These are phyloP conservation scores for Corymbia maculata DNA, from an alignment of 345 rosid species.

Conservation along the genomic window DNA sequence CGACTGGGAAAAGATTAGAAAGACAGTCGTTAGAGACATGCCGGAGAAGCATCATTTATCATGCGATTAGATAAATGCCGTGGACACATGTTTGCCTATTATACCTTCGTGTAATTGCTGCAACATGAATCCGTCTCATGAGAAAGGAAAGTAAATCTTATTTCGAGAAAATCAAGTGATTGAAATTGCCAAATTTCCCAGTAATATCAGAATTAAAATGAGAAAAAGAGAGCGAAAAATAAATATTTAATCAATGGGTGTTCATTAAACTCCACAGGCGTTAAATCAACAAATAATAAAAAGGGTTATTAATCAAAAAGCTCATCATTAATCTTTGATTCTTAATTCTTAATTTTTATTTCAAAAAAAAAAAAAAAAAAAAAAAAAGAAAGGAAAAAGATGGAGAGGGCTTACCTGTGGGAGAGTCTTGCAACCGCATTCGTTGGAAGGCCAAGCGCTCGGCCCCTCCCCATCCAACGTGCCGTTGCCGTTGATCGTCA, in stretches of 20 bases:
- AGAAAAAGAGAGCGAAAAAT: not conserved
- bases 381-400: not conserved
- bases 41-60: not conserved
- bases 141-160: not conserved
- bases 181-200: not conserved
- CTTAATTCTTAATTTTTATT: no score
- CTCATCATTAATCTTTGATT: not conserved
- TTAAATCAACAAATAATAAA: not conserved
- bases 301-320: not conserved
- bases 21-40: not conserved
- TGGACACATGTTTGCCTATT: not conserved
- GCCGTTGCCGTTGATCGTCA: slow-evolving; percentile 8
- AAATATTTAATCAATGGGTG: not conserved
- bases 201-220: not conserved
- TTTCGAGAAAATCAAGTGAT: not conserved
- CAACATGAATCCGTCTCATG: not conserved
- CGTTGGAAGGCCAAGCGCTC: slow-evolving; percentile 8
- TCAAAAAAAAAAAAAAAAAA: no score
- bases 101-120: not conserved
- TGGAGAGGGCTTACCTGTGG: slow-evolving; percentile 6
- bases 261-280: not conserved
- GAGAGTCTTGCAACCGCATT: slow-evolving; percentile 10
- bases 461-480: slow-evolving; percentile 16
- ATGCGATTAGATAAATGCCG: not conserved
- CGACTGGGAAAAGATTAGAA: not conserved